phyloP scores from a whole-genome alignment of 2,329 filamentous ascomycete species.

The Sclerotiophoma versabilis region DNA sequence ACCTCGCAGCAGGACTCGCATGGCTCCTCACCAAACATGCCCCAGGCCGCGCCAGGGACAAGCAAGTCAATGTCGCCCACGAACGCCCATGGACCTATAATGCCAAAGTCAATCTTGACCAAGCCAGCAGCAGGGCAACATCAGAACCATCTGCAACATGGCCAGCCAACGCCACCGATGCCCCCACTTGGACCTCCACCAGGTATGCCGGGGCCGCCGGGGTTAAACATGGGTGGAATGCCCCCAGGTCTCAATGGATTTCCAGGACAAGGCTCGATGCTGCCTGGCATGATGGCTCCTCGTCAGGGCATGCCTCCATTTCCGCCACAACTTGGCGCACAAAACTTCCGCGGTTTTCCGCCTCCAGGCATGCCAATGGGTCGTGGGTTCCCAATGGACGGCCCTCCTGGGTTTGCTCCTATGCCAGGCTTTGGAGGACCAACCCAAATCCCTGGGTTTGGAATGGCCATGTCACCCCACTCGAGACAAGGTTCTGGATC shows the following conservation, averaged over 20 bases:
- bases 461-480: slow-evolving; percentile 63
- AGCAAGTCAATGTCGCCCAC: slow-evolving; percentile 66
- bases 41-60: slow-evolving; percentile 59
- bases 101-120: slow-evolving; percentile 67
- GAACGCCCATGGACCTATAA: slow-evolving; percentile 70
- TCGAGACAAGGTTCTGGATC: slow-evolving; percentile 78
- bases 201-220: slow-evolving; percentile 65
- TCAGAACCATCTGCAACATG: slow-evolving; percentile 57
- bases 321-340: slow-evolving; percentile 58
- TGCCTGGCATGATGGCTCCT: slow-evolving; percentile 61
- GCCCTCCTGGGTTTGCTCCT: slow-evolving; percentile 54
- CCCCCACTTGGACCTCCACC: slow-evolving; percentile 68
- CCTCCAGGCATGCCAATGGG: slow-evolving; percentile 69
- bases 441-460: slow-evolving; percentile 48
- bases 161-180: slow-evolving; percentile 66
- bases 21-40: slow-evolving; percentile 72
- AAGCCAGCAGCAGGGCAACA: slow-evolving; percentile 63
- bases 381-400: slow-evolving; percentile 62
- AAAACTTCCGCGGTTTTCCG: slow-evolving; percentile 61
- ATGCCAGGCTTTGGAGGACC: slow-evolving; percentile 48
- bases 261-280: slow-evolving; percentile 62
- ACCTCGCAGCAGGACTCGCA: slow-evolving; percentile 79
- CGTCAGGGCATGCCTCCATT: slow-evolving; percentile 65
- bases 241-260: slow-evolving; percentile 58
- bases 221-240: slow-evolving; percentile 55